A percentile compares a stretch with the other conserved stretches of the same genome.
phyloP scores from a whole-genome alignment of 495 filamentous ascomycete genomes.

The Annulohypoxylon bovei region DNA sequence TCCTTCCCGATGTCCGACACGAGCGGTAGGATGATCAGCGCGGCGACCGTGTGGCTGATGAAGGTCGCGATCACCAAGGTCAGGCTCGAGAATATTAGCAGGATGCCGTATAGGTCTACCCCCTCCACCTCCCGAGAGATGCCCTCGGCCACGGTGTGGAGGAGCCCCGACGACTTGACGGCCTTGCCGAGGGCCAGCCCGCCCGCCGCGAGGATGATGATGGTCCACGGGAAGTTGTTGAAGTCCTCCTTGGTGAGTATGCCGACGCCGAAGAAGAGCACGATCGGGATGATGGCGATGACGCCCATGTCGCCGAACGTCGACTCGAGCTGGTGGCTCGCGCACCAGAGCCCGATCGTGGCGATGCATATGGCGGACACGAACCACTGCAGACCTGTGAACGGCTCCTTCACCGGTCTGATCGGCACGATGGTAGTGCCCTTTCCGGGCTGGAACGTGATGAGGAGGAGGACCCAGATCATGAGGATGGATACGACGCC shows the following conservation, averaged over 20 bases:
- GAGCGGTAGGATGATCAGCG: slow-evolving; percentile 92
- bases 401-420: slow-evolving; percentile 84
- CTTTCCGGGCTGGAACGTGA: slow-evolving; percentile 82
- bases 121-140: slow-evolving; percentile 80
- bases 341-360: slow-evolving; percentile 94
- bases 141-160: slow-evolving; percentile 81
- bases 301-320: slow-evolving; percentile 98
- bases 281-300: slow-evolving; percentile 93
- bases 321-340: slow-evolving; percentile 84
- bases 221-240: slow-evolving; percentile 99
- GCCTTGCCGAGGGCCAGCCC: slow-evolving; percentile 94
- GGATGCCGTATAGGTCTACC: slow-evolving; percentile 84
- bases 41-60: slow-evolving; percentile 97
- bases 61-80: slow-evolving; percentile 96
- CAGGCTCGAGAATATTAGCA: slow-evolving; percentile 85
- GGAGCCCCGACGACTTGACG: slow-evolving; percentile 90
- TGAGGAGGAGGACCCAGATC: slow-evolving; percentile 88
- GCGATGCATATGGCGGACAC: slow-evolving; percentile 83
- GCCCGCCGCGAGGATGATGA: slow-evolving; percentile 97
- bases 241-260: slow-evolving; percentile 99
- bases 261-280: slow-evolving; percentile 95
- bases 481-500: slow-evolving; percentile 88
- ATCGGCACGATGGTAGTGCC: slow-evolving; percentile 94
- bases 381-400: slow-evolving; percentile 92
- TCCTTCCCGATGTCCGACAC: slow-evolving; percentile 83